phyloP scores from a whole-genome alignment of 208 protist genomes.

The Acanthamoeba royreba region DNA sequence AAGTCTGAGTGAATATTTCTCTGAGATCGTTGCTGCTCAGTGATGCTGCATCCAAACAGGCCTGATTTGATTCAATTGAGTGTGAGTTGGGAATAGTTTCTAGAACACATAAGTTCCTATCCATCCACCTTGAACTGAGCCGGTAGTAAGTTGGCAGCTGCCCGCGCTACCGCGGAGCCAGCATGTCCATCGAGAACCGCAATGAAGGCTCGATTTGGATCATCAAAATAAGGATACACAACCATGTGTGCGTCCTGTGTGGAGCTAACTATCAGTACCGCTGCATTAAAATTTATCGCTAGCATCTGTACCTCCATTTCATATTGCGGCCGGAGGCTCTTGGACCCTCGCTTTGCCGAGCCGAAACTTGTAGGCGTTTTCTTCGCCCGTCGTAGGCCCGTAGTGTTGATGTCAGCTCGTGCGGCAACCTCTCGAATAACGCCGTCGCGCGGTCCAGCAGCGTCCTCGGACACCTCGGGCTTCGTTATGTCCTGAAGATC shows the following conservation, averaged over 20 bases:
- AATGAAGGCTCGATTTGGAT: background rate
- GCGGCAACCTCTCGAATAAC: background rate
- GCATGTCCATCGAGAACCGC: conserved; percentile 25
- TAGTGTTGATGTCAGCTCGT: background rate
- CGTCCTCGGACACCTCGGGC: background rate
- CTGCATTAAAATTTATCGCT: background rate
- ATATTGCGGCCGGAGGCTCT: background rate
- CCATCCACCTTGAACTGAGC: background rate
- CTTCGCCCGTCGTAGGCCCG: conserved; percentile 6
- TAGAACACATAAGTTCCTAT: too few species aligned
- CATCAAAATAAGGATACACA: background rate
- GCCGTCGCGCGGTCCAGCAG: background rate
- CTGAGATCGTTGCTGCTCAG: background rate
- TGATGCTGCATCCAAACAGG: background rate
- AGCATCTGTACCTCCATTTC: background rate
- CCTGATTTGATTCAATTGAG: background rate
- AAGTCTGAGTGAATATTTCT: background rate
- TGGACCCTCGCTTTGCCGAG: background rate
- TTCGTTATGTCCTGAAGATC: too few species aligned
- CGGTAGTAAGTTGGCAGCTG: background rate
- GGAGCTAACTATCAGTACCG: too few species aligned
- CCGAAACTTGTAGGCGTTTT: background rate
- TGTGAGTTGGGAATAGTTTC: too few species aligned
- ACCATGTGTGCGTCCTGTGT: background rate
- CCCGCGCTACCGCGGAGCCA: background rate